Base-by-base conservation (phyloP, 192 early-diverging fungal genomes). In the Pilobolus umbonatus region DNA sequence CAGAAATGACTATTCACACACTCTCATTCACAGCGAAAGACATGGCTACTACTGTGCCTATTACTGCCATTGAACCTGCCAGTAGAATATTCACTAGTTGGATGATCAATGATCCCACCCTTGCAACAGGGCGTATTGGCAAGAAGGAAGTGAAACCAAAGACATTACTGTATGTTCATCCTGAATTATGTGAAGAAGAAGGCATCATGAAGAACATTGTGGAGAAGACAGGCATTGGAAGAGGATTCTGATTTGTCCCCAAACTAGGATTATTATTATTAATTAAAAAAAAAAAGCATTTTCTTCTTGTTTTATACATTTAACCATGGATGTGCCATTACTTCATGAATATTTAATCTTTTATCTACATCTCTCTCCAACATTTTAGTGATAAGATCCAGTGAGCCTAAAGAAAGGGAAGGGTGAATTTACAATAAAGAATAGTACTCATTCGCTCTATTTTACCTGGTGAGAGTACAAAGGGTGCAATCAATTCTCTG, bases 291-390 rank as follows among this genome's bases (percentile, higher is more conserved):
- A n/a, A n/a, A n/a, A n/a, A n/a, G n/a, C 2, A 2, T 43, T 19
- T 5, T n/a, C n/a, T n/a, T n/a, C n/a, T n/a, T n/a, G n/a, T n/a
- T 47, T 47, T n/a, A n/a, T n/a, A n/a, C n/a, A n/a, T 32, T 48
- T 22, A 94, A 55, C 93, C 93, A 95, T 51, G 80, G 75, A 66
- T 92, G 86, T 31, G 67, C 68, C 57, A 89, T 60, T 15, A 95
- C 87, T 38, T 85, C 80, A 19, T 86, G 82, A 44, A 94, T 91
- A 30, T 83, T 86, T 5, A 88, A 80, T 32, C 95, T 80, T 24
- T 75, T 76, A 17, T 74, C 69, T 28, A 83, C 73, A 67, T 93
- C 85, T 10, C 85, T 78, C 26, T 80, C 63, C 69, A 97, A 71
- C 85, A 94, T 89, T 67, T 70, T 60, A 57, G 77, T 77, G 40